These are phyloP conservation scores for Pleurotus pulmonarius DNA, from an alignment of 768 basidiomycete species.

Conservation along the genomic window DNA sequence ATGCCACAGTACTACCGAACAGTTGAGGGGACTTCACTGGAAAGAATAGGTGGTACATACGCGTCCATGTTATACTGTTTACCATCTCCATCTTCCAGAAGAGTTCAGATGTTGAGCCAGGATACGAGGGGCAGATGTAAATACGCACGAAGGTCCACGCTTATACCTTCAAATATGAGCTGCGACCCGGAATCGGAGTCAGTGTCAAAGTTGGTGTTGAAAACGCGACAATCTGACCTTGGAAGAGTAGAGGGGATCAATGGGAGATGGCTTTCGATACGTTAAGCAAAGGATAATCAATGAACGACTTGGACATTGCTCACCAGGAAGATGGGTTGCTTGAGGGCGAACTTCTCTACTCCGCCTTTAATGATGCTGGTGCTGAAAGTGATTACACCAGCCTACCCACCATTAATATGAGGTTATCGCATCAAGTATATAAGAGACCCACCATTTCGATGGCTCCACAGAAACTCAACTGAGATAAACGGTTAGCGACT, in stretches of 20 bases:
- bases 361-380: constrained; percentile 74
- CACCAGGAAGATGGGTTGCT: constrained; percentile 74
- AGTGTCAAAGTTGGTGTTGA: neutral
- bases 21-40: neutral
- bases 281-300: neutral
- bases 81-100: constrained; percentile 58
- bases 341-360: constrained; percentile 68
- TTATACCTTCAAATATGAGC: constrained; percentile 74
- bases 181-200: constrained; percentile 16
- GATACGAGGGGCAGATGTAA: neutral
- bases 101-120: no score
- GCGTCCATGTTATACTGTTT: constrained; percentile 79
- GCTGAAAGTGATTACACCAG: constrained; percentile 69
- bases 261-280: constrained; percentile 58
- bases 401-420: constrained; percentile 26
- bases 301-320: neutral
- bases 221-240: constrained; percentile 33
- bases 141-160: constrained; percentile 60
- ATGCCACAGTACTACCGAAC: constrained; percentile 57
- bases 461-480: constrained; percentile 74
- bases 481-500: neutral
- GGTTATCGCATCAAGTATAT: no score
- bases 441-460: constrained; percentile 59
- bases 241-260: constrained; percentile 72
- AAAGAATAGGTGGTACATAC: constrained; percentile 27